These are phyloP conservation scores for Metrosideros polymorpha DNA, from an alignment of 441 rosid species.

Conservation along the genomic window DNA sequence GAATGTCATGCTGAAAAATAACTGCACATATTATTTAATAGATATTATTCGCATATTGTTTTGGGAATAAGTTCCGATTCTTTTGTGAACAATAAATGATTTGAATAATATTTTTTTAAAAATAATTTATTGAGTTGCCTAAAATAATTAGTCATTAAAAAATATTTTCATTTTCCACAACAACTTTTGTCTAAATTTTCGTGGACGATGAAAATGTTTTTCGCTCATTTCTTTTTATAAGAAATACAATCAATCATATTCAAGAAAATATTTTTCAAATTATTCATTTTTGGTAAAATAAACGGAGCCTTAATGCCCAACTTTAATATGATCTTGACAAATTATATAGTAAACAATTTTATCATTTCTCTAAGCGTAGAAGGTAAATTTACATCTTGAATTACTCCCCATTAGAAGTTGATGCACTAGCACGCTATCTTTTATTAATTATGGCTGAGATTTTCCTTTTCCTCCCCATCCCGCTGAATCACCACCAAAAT, in stretches of 20 bases:
- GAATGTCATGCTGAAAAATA: not conserved
- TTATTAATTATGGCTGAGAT: not conserved
- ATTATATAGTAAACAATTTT: too few species aligned
- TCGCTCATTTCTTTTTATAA: not conserved
- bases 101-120: too few species aligned
- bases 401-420: not conserved
- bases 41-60: not conserved
- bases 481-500: not conserved
- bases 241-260: too few species aligned
- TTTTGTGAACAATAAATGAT: not conserved
- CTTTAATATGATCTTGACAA: too few species aligned
- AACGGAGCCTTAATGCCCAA: too few species aligned
- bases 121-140: not conserved
- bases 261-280: too few species aligned
- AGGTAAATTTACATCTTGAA: not conserved
- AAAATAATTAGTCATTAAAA: not conserved
- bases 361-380: not conserved
- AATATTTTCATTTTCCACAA: not conserved
- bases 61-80: not conserved
- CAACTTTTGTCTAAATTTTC: not conserved
- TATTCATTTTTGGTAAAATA: too few species aligned
- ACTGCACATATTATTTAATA: fast-evolving
- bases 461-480: not conserved
- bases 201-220: not conserved
- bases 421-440: not conserved